Evolutionary conservation across 306 rosid genomes (phyloP), one percentile per base, ranked within the genome.

Genomic region (Urtica urens): DNA sequence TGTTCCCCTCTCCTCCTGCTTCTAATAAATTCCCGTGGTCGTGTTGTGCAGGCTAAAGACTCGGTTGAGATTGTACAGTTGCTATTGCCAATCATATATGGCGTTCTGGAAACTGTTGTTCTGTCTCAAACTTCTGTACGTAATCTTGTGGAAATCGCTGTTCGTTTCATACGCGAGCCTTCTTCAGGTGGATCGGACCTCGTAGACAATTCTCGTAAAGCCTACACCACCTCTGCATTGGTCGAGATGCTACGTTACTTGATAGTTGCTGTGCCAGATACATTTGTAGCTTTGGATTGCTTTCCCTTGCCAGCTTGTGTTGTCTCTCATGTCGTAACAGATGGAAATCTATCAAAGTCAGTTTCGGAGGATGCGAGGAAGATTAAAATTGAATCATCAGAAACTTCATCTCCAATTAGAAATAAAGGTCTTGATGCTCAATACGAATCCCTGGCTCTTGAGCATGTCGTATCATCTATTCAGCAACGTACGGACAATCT

Each of bases 181-280:
- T 72, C 90, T 62, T 80, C 93, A 27, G 95, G 99, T 51, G 92
- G 95, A 58, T 85, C 99, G n/a, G 99, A 90, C 67, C 79, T 81
- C 15, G 95, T 90, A 7, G 94, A 81, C 55, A 85, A 90, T 67
- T 90, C 95, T 22, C 66, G 92, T 54, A 85, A 85, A 74, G 85
- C 85, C 12, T 90, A 85, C 69, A 79, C 94, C 38, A 74, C 72
- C 27, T 75, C 81, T 64, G 77, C 83, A 18, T 49, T 90, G 69
- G 75, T 75, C 53, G 99, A 90, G 75, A 81, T 85, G 95, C 87
- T 90, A 48, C 92, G 82, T 9, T 90, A 79, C 75, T 64, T 90
- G 27, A 72, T 84, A 60, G 75, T 75, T 57, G 73, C 82, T 22
- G 92, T 76, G 49, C 99, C 99, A 3, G 87, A 85, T 67, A 77